Evolutionary conservation across 768 basidiomycete species (phyloP).

Genomic region (Pleurotus pulmonarius): DNA sequence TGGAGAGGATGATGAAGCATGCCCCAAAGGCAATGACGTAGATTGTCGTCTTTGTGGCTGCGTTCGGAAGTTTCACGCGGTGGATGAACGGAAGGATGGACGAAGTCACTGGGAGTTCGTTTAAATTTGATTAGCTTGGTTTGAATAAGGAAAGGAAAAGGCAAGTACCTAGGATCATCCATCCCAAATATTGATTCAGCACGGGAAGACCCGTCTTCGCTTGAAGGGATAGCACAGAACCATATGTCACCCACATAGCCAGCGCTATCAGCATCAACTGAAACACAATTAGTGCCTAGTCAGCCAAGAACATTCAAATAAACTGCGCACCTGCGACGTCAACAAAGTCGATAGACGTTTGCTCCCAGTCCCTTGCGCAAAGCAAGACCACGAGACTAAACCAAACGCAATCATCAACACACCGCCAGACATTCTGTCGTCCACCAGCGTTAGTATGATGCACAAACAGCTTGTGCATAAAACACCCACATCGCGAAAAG

Average conservation of each 20-base stretch:
- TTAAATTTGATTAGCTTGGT: background rate
- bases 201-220: constrained; percentile 64
- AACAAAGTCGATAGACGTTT: background rate
- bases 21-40: constrained; percentile 72
- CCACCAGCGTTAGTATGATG: background rate
- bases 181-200: constrained; percentile 57
- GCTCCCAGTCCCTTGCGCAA: background rate
- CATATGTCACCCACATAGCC: constrained; percentile 50
- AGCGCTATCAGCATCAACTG: constrained; percentile 43
- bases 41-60: constrained; percentile 49
- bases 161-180: constrained; percentile 55
- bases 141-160: background rate
- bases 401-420: constrained; percentile 34
- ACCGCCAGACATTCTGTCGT: constrained; percentile 44
- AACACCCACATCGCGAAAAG: constrained; percentile 52
- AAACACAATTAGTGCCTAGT: background rate
- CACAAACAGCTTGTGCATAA: background rate
- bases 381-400: constrained; percentile 7
- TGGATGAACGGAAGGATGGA: constrained; percentile 49
- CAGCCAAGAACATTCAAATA: background rate
- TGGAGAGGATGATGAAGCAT: constrained; percentile 76
- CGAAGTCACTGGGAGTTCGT: constrained; percentile 36
- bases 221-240: constrained; percentile 58
- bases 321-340: background rate
- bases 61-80: constrained; percentile 27